Evolutionary conservation across 2,329 filamentous ascomycete genomes (phyloP), one percentile per base, ranked within the genome.

Genomic region (Beauveria sp.): DNA sequence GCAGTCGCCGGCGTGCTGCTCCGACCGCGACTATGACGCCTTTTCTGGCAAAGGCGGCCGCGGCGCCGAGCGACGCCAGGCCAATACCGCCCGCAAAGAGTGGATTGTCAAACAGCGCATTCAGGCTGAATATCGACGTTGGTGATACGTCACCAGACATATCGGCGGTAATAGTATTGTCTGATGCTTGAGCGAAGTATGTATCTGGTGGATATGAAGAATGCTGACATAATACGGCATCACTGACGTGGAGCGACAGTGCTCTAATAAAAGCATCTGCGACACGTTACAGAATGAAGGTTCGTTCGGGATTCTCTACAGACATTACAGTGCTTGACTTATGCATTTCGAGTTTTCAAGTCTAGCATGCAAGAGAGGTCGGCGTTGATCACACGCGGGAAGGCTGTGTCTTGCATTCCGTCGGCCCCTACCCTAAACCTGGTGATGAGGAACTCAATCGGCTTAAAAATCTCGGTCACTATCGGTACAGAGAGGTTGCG

Each of bases 61-160:
- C 88, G 40, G 92, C 91, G 64, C 92, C 94, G 57, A 99, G 81
- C 34, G 89, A 90, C 63, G 92, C 94, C 58, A 99, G 89, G 67
- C 94, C 94, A 68, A 97, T 90, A 67, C 94, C 92, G 77, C 84
- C 83, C 12, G 83, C 83, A 68, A 85, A 85, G 52, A 86, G 77
- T 14, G 85, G 85, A 66, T 88, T 88, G 48, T 83, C 80, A 70
- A 86, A 82, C 55, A 87, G 79, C 24, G 76, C 77, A 79, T 85
- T 80, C 72, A 86, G 73, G 66, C 79, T 76, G 58, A 83, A 67
- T 50, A 74, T 62, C 41, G 73, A 72, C 53, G 64, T 66, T 61
- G 71, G 62, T 44, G 71, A 61, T 47, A 70, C 63, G 67, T 69
- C 59, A 37, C 70, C 63, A 64, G 72, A 68, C 69, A 73, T 74